Evolutionary conservation across 192 early-diverging fungal species (phyloP), one percentile per base, ranked within the genome.

Genomic region (Powellomyces hirtus): DNA sequence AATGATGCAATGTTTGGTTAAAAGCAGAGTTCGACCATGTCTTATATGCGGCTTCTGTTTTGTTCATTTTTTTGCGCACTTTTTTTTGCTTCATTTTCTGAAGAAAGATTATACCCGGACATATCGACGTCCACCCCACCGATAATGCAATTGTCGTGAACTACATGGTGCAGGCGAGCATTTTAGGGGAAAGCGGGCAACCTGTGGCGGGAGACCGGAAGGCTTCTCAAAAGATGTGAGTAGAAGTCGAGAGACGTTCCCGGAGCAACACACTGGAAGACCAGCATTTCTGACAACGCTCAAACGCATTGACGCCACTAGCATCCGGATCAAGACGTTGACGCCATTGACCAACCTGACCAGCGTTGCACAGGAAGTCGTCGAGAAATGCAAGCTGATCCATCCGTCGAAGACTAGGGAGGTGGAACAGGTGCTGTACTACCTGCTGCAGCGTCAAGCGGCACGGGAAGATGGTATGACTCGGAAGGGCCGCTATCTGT

Each of bases 351-450:
- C 65, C 3, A 77, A 80, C 57, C 65, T 80, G 11, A 34, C 67
- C 3, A 30, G 18, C 26, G 31, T 83, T 16, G 78, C 81, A 0
- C 67, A 76, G 30, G 81, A 80, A 50, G 72, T 83, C 31, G 72
- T 83, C 6, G 79, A 81, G 38, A 80, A 77, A 63, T 83, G 79
- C 65, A 83, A 83, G 37, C 72, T 83, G 24, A 81, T 83, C 30
- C 73, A 64, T 66, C 71, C 81, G 38, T 72, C 76, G 37, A 75
- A 73, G 37, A 44, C 33, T 35, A 14, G 61, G 18, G 74, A 80
- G 37, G 66, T 83, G 29, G 71, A 80, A 60, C 75, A 77, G 57
- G 30, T 77, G 5, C 44, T 80, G 30, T 77, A 77, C 60, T 77
- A 77, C 44, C 40, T 80, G 31, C 75, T 73, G 68, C 74, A 77